Percentiles rank a stretch among this genome's conserved stretches.
Conservation (phyloP, 768 basidiomycete species). For the Termitomyces titanicus region DNA sequence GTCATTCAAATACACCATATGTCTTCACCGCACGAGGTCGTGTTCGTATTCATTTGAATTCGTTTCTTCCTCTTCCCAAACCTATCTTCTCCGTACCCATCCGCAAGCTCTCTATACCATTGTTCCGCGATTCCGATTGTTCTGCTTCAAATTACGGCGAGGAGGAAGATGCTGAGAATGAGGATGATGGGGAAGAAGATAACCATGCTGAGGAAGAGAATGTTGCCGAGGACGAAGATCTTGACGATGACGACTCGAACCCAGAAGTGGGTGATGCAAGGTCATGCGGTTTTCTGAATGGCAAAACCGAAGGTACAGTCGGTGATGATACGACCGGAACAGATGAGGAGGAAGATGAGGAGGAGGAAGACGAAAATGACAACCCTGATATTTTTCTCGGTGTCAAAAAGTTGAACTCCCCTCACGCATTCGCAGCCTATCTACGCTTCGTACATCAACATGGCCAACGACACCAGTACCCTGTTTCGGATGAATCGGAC, state of each 20-base stretch:
- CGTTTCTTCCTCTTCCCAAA: conserved; percentile 14
- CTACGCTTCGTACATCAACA: conserved; percentile 16
- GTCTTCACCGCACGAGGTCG: conserved; percentile 54
- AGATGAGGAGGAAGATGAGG: conserved; percentile 14
- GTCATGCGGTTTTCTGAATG: conserved; percentile 7
- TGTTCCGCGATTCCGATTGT: not conserved
- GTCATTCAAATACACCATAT: conserved; percentile 57
- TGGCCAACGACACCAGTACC: conserved; percentile 13
- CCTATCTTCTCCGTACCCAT: conserved; percentile 17
- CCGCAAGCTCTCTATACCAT: conserved; percentile 10
- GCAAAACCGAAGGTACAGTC: conserved; percentile 17
- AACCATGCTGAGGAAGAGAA: conserved; percentile 2
- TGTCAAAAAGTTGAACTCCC: conserved; percentile 13
- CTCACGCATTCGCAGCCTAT: conserved; percentile 16
- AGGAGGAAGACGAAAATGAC: conserved; percentile 22
- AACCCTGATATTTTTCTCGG: conserved; percentile 8
- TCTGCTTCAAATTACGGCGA: not conserved
- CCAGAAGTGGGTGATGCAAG: conserved; percentile 19
- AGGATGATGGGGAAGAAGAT: conserved; percentile 12
- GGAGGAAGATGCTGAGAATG: not conserved
- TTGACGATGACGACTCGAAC: conserved; percentile 17
- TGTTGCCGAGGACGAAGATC: conserved; percentile 11
- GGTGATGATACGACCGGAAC: conserved; percentile 11
- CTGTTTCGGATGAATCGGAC: conserved; percentile 7
- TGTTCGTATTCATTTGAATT: conserved; percentile 29